A percentile compares a stretch with the other conserved stretches of the same genome.
phyloP scores from a whole-genome alignment of 352 stramenopile genomes.

The Peronospora farinosa region DNA sequence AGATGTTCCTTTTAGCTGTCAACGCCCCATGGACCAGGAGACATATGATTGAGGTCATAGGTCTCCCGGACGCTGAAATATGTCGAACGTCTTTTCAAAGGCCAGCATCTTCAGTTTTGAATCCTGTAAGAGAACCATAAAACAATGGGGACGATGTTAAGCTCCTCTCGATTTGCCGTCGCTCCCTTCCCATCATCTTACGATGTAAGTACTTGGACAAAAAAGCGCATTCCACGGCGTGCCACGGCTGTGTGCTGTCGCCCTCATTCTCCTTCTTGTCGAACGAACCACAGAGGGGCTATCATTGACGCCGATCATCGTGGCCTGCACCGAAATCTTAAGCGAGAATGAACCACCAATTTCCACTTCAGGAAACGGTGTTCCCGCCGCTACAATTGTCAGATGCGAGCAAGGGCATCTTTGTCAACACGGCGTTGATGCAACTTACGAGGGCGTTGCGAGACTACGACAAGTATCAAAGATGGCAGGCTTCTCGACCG shows the following conservation, averaged over 20 bases:
- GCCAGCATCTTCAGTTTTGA: too few relatives aligned
- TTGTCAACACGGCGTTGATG: conserved; percentile 28
- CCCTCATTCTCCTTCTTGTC: conserved; percentile 27
- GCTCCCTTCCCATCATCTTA: too few relatives aligned
- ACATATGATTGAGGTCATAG: too few relatives aligned
- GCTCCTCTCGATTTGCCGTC: too few relatives aligned
- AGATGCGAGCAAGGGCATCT: conserved; percentile 21
- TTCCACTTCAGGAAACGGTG: conserved; percentile 33
- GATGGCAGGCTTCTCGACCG: conserved; percentile 30
- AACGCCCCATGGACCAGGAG: too few relatives aligned
- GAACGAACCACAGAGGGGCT: conserved; percentile 6
- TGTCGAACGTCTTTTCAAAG: too few relatives aligned
- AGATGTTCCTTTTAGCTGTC: too few relatives aligned
- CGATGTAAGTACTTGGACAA: conserved; percentile 9
- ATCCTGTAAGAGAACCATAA: too few relatives aligned
- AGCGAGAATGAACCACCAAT: conserved; percentile 25
- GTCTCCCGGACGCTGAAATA: too few relatives aligned
- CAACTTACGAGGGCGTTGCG: conserved; percentile 28
- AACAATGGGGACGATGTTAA: too few relatives aligned
- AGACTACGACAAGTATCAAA: conserved; percentile 35
- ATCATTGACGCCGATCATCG: background rate
- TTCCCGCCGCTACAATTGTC: conserved; percentile 30
- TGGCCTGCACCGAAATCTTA: background rate
- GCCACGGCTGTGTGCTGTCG: conserved; percentile 9
- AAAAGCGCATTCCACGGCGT: conserved; percentile 16